phyloP scores from a whole-genome alignment of 2,329 filamentous ascomycete species.

The Fusarium tupiense region DNA sequence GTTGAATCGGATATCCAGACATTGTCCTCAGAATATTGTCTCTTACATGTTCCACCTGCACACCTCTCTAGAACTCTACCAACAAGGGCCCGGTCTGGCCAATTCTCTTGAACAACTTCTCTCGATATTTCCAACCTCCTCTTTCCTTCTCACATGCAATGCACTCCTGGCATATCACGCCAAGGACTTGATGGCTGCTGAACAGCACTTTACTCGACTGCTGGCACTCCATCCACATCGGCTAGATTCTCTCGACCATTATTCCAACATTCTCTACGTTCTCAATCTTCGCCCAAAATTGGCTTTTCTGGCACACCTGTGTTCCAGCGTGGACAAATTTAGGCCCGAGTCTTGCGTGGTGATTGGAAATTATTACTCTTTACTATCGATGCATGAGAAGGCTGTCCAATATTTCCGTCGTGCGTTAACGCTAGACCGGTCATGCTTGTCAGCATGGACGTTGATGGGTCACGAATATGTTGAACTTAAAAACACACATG shows the following conservation, averaged over 20 bases:
- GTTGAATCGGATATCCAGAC: constrained; percentile 76
- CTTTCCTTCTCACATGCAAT: constrained; percentile 90
- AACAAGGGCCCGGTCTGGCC: constrained; percentile 80
- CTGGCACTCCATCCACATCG: constrained; percentile 79
- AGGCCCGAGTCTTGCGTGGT: constrained; percentile 97
- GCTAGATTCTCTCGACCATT: constrained; percentile 91
- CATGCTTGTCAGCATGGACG: constrained; percentile 95
- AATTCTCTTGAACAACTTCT: constrained; percentile 81
- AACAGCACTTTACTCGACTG: constrained; percentile 78
- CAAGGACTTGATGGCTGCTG: constrained; percentile 77
- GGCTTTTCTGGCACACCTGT: constrained; percentile 90
- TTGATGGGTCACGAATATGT: constrained; percentile 99
- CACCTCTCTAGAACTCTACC: constrained; percentile 90
- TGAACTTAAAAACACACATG: constrained; percentile 97
- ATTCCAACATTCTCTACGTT: constrained; percentile 97
- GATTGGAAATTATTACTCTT: constrained; percentile 95
- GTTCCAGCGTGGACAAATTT: constrained; percentile 92
- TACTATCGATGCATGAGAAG: constrained; percentile 95
- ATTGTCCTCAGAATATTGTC: constrained; percentile 89
- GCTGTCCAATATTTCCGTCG: constrained; percentile 97
- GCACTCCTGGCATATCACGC: constrained; percentile 90
- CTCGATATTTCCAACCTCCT: constrained; percentile 84
- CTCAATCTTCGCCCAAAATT: constrained; percentile 88
- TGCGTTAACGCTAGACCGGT: constrained; percentile 87
- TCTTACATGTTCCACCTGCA: constrained; percentile 94